phyloP scores from a whole-genome alignment of 768 basidiomycete species.

The Collybiopsis luxurians region DNA sequence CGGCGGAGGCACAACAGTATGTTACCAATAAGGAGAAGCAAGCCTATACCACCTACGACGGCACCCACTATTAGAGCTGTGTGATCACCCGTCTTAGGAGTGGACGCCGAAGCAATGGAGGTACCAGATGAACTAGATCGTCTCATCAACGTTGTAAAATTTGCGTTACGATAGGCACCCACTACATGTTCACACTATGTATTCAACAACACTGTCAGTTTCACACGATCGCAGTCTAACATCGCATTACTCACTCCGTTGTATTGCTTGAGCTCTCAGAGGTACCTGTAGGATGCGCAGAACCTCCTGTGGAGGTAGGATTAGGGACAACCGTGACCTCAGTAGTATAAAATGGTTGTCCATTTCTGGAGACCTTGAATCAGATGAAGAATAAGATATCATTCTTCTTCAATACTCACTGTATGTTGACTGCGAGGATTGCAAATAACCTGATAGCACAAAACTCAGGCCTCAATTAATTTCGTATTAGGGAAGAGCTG shows the following conservation, averaged over 20 bases:
- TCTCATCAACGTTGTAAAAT: no score
- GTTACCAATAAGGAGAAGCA: not conserved
- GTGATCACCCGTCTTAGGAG: not conserved
- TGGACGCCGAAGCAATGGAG: not conserved
- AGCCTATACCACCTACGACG: not conserved
- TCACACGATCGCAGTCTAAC: no score
- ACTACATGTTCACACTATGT: no score
- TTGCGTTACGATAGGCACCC: no score
- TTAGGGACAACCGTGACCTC: not conserved
- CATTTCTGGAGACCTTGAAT: not conserved
- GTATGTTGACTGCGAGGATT: not conserved
- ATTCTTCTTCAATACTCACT: not conserved
- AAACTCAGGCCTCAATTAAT: not conserved
- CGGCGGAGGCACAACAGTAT: not conserved
- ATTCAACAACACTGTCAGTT: no score
- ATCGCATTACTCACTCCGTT: not conserved
- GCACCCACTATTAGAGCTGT: not conserved
- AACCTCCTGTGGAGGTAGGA: constrained; percentile 1
- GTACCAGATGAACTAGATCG: not conserved
- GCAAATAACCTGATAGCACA: not conserved
- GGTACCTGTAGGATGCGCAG: not conserved
- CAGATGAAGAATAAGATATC: not conserved
- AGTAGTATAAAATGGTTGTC: not conserved
- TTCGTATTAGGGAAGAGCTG: not conserved
- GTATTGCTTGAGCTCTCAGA: no score